Percentiles rank a stretch among this genome's conserved stretches.
phyloP scores from a whole-genome alignment of 1,284 basidiomycete species.

The Vanrija sp. region DNA sequence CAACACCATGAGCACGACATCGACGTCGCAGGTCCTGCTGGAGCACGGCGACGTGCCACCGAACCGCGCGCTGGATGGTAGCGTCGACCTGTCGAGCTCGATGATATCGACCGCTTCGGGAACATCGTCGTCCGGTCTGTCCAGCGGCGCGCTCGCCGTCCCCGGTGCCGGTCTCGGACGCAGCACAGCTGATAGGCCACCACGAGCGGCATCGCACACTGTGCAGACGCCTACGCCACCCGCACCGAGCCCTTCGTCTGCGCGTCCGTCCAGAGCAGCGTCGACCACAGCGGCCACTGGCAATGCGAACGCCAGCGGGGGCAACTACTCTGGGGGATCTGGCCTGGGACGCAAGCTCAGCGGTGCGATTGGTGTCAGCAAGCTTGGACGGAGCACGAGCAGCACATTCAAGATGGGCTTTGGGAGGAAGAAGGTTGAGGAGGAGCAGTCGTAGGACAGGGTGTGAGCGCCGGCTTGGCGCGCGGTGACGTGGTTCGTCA shows the following conservation, averaged over 20 bases:
- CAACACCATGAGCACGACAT: conserved; percentile 1
- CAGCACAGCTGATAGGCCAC: conserved; percentile 1
- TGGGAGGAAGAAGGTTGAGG: conserved; percentile 39
- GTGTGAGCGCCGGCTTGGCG: too few species aligned
- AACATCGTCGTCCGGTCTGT: not conserved
- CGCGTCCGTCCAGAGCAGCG: not conserved
- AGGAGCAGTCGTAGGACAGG: conserved; percentile 10
- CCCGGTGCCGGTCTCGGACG: not conserved
- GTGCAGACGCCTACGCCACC: conserved; percentile 9
- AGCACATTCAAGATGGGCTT: conserved; percentile 43
- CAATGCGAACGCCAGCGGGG: not conserved
- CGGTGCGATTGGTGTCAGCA: conserved; percentile 21
- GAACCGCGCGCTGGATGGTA: not conserved
- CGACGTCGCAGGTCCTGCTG: not conserved
- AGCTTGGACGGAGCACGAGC: conserved; percentile 36
- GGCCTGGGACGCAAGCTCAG: conserved; percentile 12
- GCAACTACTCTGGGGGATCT: conserved; percentile 9
- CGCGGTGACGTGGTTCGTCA: too few species aligned
- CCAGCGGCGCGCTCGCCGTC: not conserved
- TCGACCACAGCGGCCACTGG: not conserved
- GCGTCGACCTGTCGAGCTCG: conserved; percentile 3
- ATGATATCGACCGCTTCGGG: conserved; percentile 3
- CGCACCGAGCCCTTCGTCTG: not conserved
- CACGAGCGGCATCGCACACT: conserved; percentile 4
- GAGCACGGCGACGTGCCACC: not conserved